Conservation (phyloP, 495 filamentous ascomycete species). For the Penicillium fimorum region DNA sequence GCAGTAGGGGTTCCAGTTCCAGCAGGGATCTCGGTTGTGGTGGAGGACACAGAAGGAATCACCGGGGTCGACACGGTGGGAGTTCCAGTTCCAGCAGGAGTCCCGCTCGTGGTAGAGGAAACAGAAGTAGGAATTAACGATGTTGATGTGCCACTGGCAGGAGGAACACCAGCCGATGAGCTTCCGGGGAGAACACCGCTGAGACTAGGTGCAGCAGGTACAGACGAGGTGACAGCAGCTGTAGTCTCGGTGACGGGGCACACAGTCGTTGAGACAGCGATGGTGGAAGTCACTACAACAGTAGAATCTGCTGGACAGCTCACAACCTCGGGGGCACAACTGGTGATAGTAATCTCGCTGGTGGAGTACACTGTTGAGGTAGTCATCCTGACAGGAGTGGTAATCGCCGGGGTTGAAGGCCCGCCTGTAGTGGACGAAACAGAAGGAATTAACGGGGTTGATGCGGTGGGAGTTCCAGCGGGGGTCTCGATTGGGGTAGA, state of each 20-base stretch:
- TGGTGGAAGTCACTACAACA: constrained; percentile 52
- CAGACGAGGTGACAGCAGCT: constrained; percentile 15
- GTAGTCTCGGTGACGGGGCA: constrained; percentile 48
- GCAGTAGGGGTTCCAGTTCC: no score
- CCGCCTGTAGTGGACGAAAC: background rate
- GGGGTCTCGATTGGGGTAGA: background rate
- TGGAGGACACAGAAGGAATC: constrained; percentile 48
- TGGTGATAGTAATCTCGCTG: constrained; percentile 55
- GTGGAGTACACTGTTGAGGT: constrained; percentile 62
- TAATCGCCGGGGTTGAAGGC: constrained; percentile 4
- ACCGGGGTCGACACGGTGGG: no score
- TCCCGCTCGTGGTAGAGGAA: no score
- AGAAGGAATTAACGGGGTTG: no score
- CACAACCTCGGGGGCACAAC: constrained; percentile 56
- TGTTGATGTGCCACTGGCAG: background rate
- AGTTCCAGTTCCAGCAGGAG: constrained; percentile 12
- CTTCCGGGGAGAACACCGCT: background rate
- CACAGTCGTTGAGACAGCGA: constrained; percentile 61
- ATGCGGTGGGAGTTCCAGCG: no score
- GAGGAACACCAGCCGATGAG: background rate
- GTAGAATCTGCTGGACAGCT: constrained; percentile 56
- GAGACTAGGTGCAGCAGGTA: background rate
- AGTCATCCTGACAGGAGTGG: constrained; percentile 36
- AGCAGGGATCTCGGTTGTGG: constrained; percentile 52
- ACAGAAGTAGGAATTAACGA: no score